Evolutionary conservation across 169 alveolate species (phyloP).

Genomic region (Amoebophrya sp.): DNA sequence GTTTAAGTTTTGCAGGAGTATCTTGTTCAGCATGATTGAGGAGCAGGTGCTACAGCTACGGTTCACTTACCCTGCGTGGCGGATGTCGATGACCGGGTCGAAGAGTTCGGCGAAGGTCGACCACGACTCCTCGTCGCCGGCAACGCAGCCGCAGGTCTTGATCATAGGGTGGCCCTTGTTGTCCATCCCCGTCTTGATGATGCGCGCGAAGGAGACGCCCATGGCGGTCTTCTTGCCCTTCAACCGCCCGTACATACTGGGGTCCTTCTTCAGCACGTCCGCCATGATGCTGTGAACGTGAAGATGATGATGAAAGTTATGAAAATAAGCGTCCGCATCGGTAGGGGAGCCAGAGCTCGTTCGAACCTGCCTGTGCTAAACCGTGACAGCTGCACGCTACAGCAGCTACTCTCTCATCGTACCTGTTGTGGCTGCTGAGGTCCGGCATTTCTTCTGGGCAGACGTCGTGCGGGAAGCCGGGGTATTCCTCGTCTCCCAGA

Average conservation of each 20-base stretch:
- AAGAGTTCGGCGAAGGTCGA: slow-evolving; percentile 18
- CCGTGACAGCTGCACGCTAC: too few relatives aligned
- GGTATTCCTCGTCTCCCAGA: slow-evolving; percentile 12
- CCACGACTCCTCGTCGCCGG: slow-evolving; percentile 27
- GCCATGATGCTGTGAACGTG: slow-evolving; percentile 20
- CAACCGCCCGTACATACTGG: neutral
- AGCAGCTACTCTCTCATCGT: too few relatives aligned
- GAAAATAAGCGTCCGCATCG: too few relatives aligned
- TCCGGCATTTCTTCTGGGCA: neutral
- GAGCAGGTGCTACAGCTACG: too few relatives aligned
- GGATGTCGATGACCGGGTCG: slow-evolving; percentile 22
- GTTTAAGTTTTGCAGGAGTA: too few relatives aligned
- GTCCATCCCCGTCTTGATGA: slow-evolving; percentile 24
- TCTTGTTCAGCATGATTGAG: too few relatives aligned
- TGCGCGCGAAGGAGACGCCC: slow-evolving; percentile 14
- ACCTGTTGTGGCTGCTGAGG: neutral
- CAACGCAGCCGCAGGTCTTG: slow-evolving; percentile 9
- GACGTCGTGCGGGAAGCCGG: neutral
- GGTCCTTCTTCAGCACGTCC: slow-evolving; percentile 7
- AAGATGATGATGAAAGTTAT: too few relatives aligned
- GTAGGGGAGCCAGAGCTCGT: too few relatives aligned
- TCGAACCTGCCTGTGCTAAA: too few relatives aligned
- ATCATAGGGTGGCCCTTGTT: slow-evolving; percentile 24
- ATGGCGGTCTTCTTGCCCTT: slow-evolving; percentile 8
- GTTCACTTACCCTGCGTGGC: slow-evolving; percentile 23